phyloP scores from a whole-genome alignment of 257 asterid genomes.

The Phtheirospermum japonicum region DNA sequence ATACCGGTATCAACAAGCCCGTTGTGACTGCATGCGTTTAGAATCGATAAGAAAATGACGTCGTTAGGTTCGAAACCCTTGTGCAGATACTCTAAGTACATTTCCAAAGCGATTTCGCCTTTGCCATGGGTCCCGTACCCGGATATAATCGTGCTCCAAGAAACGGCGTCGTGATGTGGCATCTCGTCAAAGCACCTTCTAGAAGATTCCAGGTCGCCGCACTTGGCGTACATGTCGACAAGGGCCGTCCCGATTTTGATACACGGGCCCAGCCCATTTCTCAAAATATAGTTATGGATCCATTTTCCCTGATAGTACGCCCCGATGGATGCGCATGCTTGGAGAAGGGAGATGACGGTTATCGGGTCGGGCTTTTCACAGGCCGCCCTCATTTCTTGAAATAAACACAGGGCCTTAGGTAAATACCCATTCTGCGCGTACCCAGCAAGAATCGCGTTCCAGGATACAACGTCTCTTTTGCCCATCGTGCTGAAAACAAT shows the following conservation, averaged over 20 bases:
- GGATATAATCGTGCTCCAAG: constrained; percentile 74
- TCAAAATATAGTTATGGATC: constrained; percentile 63
- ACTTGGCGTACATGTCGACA: constrained; percentile 88
- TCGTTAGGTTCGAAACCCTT: constrained; percentile 54
- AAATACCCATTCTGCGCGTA: constrained; percentile 62
- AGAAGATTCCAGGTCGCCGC: constrained; percentile 65
- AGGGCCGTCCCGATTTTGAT: constrained; percentile 51
- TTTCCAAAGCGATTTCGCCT: constrained; percentile 62
- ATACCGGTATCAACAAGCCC: constrained; percentile 72
- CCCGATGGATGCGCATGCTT: constrained; percentile 78
- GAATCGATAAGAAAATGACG: constrained; percentile 57
- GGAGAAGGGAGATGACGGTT: constrained; percentile 72
- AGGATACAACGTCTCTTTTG: constrained; percentile 45
- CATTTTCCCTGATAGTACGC: constrained; percentile 81
- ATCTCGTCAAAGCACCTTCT: constrained; percentile 65
- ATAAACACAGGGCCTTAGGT: constrained; percentile 43
- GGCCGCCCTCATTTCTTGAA: constrained; percentile 62
- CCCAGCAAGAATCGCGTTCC: constrained; percentile 80
- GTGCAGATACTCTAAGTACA: constrained; percentile 47
- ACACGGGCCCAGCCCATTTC: constrained; percentile 43
- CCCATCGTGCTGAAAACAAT: constrained; percentile 27
- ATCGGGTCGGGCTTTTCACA: constrained; percentile 60
- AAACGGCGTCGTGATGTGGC: constrained; percentile 41
- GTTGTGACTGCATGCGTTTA: constrained; percentile 70
- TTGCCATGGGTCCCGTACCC: constrained; percentile 82